phyloP scores from a whole-genome alignment of 257 asterid genomes.

The Jacaranda copaia region DNA sequence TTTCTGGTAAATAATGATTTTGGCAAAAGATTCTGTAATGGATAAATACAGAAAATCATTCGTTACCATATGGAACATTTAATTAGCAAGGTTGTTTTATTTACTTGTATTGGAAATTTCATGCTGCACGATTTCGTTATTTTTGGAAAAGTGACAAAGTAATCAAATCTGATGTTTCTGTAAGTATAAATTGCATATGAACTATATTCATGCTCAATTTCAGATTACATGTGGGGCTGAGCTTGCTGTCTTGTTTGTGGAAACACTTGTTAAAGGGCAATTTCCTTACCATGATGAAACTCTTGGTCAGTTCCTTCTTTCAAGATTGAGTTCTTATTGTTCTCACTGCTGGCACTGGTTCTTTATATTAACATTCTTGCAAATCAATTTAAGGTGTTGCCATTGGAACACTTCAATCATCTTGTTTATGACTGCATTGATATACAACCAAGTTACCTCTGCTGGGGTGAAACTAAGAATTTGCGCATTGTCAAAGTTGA shows the following conservation, averaged over 20 bases:
- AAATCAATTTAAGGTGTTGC: too few species aligned
- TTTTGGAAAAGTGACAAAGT: slow-evolving; percentile 18
- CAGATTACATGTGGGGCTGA: slow-evolving; percentile 97
- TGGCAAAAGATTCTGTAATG: not conserved
- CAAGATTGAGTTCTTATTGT: too few species aligned
- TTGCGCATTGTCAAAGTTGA: too few species aligned
- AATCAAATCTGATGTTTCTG: slow-evolving; percentile 19
- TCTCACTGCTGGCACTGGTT: too few species aligned
- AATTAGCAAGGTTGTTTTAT: slow-evolving; percentile 15
- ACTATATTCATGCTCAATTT: slow-evolving; percentile 25
- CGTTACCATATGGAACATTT: slow-evolving; percentile 10
- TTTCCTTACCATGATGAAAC: slow-evolving; percentile 65
- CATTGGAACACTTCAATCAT: too few species aligned
- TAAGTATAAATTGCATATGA: slow-evolving; percentile 17
- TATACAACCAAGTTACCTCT: too few species aligned
- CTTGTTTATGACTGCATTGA: too few species aligned
- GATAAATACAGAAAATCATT: slow-evolving; percentile 4
- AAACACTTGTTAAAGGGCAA: slow-evolving; percentile 84
- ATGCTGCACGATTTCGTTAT: slow-evolving; percentile 9
- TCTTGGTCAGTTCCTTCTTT: slow-evolving; percentile 68
- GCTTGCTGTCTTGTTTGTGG: slow-evolving; percentile 89
- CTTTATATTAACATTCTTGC: too few species aligned
- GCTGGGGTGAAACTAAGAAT: too few species aligned
- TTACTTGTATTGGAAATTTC: slow-evolving; percentile 27
- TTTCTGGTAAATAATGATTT: slow-evolving; percentile 18